phyloP scores from a whole-genome alignment of 73 alveolate species.

The Paramecium octaurelia region DNA sequence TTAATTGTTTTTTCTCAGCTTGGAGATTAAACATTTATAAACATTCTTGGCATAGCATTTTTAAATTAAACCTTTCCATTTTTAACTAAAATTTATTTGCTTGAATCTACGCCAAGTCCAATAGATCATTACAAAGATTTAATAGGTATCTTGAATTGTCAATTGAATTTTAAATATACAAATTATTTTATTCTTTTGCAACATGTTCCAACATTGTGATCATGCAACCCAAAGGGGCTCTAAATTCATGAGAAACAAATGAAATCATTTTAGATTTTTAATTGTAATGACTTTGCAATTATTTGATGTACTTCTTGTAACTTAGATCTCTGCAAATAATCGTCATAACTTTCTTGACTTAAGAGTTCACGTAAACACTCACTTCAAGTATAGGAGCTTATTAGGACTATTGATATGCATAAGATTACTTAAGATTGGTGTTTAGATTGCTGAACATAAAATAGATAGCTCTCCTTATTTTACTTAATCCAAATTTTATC shows the following conservation, averaged over 20 bases:
- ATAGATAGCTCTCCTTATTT: neutral
- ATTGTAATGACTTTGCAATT: neutral
- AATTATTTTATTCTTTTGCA: constrained; percentile 19
- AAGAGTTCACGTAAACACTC: neutral
- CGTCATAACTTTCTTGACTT: neutral
- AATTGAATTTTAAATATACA: neutral
- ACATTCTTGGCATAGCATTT: neutral
- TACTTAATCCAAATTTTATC: neutral
- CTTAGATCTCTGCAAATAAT: neutral
- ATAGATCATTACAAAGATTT: constrained; percentile 31
- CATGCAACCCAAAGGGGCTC: constrained; percentile 49
- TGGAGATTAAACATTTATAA: constrained; percentile 42
- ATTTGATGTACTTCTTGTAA: neutral
- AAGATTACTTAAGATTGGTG: neutral
- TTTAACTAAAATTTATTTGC: constrained; percentile 31
- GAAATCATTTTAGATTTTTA: constrained; percentile 39
- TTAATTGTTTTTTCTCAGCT: constrained; percentile 22
- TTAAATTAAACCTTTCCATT: constrained; percentile 32
- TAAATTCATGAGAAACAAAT: constrained; percentile 46
- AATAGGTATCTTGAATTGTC: constrained; percentile 44
- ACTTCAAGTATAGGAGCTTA: neutral
- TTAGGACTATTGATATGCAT: neutral
- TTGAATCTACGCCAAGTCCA: constrained; percentile 49
- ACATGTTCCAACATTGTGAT: neutral
- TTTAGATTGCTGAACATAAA: neutral